Evolutionary conservation across 441 rosid genomes (phyloP).

Genomic region (Pelargonium cotyledonis): DNA sequence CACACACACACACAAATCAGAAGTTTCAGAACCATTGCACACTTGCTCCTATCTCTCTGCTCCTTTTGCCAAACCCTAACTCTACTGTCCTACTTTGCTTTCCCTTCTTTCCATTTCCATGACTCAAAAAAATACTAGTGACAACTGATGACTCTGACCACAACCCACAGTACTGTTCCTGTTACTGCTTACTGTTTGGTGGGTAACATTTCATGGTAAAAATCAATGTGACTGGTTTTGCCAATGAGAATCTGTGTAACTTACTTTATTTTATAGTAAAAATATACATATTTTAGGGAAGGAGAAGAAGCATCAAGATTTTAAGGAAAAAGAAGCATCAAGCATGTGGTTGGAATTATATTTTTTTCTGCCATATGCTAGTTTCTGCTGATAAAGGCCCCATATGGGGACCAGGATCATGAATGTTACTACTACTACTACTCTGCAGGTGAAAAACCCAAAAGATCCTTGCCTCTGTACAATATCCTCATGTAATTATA

Average conservation of each 20-base stretch:
- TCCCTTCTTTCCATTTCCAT: constrained; percentile 1
- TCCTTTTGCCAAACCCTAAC: neutral
- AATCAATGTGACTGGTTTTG: neutral
- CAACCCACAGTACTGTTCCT: constrained; percentile 2
- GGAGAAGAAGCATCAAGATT: too few relatives aligned
- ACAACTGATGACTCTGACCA: constrained; percentile 4
- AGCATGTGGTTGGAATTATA: constrained; percentile 8
- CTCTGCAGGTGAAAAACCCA: constrained; percentile 11
- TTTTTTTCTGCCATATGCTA: constrained; percentile 5
- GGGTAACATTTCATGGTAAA: neutral
- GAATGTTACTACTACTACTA: neutral
- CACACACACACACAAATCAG: neutral
- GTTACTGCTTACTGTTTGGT: neutral
- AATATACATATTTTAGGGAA: too few relatives aligned
- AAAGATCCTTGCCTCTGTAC: neutral
- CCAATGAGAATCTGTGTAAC: neutral
- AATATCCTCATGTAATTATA: too few relatives aligned
- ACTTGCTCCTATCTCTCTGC: neutral
- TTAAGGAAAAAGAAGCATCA: neutral
- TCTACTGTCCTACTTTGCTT: neutral
- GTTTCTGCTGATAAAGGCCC: neutral
- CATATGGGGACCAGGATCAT: constrained; percentile 6
- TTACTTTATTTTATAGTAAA: neutral
- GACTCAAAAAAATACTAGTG: neutral
- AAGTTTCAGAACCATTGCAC: constrained; percentile 5